These are phyloP conservation scores for Ophiostoma triangulosporum DNA, from an alignment of 2,329 filamentous ascomycete genomes.

Conservation along the genomic window DNA sequence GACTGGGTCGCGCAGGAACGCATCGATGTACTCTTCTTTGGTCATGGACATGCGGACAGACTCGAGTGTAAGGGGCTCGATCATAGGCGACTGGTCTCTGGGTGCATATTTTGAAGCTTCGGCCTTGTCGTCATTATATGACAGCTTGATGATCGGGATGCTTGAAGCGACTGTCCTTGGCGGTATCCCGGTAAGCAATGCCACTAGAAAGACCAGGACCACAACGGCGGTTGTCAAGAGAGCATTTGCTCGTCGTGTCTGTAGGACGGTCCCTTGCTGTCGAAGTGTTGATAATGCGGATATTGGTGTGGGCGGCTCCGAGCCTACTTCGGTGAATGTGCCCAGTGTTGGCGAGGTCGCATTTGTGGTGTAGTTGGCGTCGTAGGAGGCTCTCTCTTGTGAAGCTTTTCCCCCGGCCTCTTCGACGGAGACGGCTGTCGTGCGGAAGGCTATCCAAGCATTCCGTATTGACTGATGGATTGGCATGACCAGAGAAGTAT, in stretches of 20 bases:
- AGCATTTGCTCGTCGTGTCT: conserved; percentile 4
- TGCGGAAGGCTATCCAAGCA: neutral
- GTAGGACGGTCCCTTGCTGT: neutral
- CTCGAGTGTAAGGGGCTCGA: neutral
- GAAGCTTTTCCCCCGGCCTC: neutral
- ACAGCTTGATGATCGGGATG: too few species aligned
- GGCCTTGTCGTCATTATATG: neutral
- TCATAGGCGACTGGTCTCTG: neutral
- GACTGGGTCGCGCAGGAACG: conserved; percentile 12
- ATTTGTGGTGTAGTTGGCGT: neutral
- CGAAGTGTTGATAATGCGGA: neutral
- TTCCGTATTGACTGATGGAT: neutral
- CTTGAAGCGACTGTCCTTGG: neutral
- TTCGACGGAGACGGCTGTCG: conserved; percentile 1
- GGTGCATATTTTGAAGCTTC: neutral
- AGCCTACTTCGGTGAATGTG: neutral
- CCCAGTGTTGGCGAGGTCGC: neutral
- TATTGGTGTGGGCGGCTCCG: neutral
- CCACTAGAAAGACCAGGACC: neutral
- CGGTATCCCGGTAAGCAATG: neutral
- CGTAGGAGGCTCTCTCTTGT: neutral
- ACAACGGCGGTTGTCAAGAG: neutral
- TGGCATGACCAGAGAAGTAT: neutral
- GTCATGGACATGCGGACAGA: conserved; percentile 1
- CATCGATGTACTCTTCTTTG: conserved; percentile 13